Percentiles rank a stretch among this genome's conserved stretches.
Evolutionary conservation across 352 stramenopile genomes (phyloP).

Genomic region (Sclerospora graminicola): DNA sequence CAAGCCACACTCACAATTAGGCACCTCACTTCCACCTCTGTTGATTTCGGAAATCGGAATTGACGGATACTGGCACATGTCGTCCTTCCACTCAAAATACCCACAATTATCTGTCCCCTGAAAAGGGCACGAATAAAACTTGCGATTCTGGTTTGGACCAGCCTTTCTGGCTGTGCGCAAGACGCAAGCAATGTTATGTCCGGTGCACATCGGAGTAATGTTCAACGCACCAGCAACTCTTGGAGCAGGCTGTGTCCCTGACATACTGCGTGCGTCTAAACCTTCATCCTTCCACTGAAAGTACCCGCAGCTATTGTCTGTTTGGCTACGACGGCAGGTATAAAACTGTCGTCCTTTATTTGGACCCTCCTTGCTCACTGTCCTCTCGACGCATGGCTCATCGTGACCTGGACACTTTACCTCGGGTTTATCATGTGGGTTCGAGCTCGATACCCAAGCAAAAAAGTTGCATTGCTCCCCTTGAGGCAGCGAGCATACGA

Average conservation of each 20-base stretch:
- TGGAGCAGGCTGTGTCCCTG: background rate
- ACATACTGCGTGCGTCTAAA: background rate
- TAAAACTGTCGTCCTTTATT: constrained; percentile 68
- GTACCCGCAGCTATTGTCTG: constrained; percentile 55
- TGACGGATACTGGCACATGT: constrained; percentile 18
- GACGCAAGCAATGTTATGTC: constrained; percentile 33
- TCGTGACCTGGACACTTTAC: constrained; percentile 45
- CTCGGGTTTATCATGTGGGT: constrained; percentile 2
- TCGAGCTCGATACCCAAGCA: constrained; percentile 73
- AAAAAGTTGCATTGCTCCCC: constrained; percentile 89
- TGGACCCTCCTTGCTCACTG: constrained; percentile 45
- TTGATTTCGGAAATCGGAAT: background rate
- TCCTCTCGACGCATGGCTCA: constrained; percentile 53
- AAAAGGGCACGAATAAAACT: constrained; percentile 88
- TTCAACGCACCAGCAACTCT: background rate
- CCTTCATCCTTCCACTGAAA: constrained; percentile 72
- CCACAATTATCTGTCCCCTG: constrained; percentile 48
- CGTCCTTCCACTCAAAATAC: constrained; percentile 89
- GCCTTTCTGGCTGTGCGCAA: constrained; percentile 35
- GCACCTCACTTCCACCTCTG: constrained; percentile 1
- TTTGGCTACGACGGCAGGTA: constrained; percentile 36
- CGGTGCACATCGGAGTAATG: constrained; percentile 26
- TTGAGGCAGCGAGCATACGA: constrained; percentile 73
- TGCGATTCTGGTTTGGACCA: constrained; percentile 80
- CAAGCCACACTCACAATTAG: constrained; percentile 38